Evolutionary conservation across 768 basidiomycete genomes (phyloP), one percentile per base, ranked within the genome.

Genomic region (Austroboletus festivus): DNA sequence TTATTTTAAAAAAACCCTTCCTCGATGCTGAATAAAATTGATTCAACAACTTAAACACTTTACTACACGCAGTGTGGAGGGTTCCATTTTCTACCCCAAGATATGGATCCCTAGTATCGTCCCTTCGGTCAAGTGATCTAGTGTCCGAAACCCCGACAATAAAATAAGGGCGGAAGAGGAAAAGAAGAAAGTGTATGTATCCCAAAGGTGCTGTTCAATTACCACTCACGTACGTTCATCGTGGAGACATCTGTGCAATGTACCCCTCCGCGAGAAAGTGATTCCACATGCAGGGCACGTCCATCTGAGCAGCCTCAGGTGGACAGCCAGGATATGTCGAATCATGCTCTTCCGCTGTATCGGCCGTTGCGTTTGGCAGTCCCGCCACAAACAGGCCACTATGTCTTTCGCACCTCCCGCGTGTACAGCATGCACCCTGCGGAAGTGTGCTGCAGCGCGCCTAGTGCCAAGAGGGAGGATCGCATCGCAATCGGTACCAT

Each of bases 231-330:
- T n/a, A n/a, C n/a, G n/a, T n/a, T n/a, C n/a, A n/a, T n/a, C n/a
- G n/a, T n/a, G n/a, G n/a, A 28, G 31, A 33, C 31, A 33, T 15
- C 15, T 7, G 31, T 33, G 31, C 13, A 13, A 15, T 11, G 40
- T 41, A 10, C 33, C 43, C 31, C n/a, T 50, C 16, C 44, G 43
- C 5, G 49, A 24, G 26, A 50, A 45, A 15, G 30, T 45, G 31
- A 38, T 44, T 12, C 3, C 23, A 15, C 49, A 50, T 1, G 20
- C 18, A 8, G 38, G 43, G 15, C 49, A 50, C 18, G 31, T 40
- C 44, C 49, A 50, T 33, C n/a, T 44, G 30, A 50, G 24, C 22
- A 45, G 12, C 10, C 38, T 23, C 5, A 50, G 44, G 18, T 50
- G 49, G 15, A 50, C 33, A 3, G 38, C 26, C 12, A 50, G 20